Percentiles rank a stretch among this genome's conserved stretches.
phyloP scores from a whole-genome alignment of 176 grass and related monocot genomes.

The Musa schizocarpa region DNA sequence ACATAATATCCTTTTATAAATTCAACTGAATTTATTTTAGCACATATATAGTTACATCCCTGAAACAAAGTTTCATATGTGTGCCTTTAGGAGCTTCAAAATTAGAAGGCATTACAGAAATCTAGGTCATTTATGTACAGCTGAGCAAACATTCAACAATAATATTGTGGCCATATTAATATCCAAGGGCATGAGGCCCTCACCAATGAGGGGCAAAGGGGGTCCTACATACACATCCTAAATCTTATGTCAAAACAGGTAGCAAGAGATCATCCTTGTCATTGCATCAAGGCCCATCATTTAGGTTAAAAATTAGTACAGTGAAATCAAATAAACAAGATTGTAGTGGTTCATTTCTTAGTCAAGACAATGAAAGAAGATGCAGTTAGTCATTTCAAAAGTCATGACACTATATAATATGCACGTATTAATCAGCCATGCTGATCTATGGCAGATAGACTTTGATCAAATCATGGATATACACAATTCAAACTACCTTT shows the following conservation, averaged over 20 bases:
- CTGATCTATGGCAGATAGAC: neutral
- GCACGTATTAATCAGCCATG: neutral
- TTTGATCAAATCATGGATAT: no score
- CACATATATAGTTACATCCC: neutral
- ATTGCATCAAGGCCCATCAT: neutral
- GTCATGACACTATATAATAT: neutral
- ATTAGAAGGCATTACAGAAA: neutral
- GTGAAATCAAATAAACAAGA: neutral
- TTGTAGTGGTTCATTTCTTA: neutral
- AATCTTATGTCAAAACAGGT: neutral
- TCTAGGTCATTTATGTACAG: neutral
- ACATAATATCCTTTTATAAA: neutral
- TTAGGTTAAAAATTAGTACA: neutral
- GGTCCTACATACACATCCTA: neutral
- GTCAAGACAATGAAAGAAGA: neutral
- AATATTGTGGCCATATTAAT: neutral
- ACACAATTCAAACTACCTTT: conserved; percentile 5
- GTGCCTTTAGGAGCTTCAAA: neutral
- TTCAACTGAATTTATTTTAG: neutral
- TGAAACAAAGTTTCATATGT: neutral
- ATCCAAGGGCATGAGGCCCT: neutral
- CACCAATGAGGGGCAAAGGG: neutral
- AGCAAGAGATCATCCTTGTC: neutral
- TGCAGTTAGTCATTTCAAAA: neutral
- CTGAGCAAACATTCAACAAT: neutral